A percentile compares a stretch with the other conserved stretches of the same genome.
Conservation (phyloP, 163 green algal species). For the Prototheca wickerhamii region DNA sequence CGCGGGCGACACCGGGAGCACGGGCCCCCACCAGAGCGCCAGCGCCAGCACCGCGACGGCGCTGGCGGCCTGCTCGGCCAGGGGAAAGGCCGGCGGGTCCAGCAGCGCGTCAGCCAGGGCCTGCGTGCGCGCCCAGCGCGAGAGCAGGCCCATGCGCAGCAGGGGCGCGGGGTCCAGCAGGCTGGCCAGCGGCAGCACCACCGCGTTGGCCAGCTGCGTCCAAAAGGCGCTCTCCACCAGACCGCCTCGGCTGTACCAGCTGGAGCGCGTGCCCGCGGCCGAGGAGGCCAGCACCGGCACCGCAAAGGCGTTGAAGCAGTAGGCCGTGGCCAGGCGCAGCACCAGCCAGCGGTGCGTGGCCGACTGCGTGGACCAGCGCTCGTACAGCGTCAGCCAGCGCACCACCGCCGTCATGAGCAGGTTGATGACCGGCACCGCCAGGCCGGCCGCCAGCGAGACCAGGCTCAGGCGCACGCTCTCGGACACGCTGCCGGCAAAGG, state of each 20-base stretch:
- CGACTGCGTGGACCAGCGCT: conserved; percentile 42
- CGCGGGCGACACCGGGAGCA: conserved; percentile 35
- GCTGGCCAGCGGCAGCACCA: conserved; percentile 32
- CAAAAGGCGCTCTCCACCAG: conserved; percentile 47
- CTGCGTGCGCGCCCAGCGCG: conserved; percentile 30
- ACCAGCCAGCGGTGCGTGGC: conserved; percentile 33
- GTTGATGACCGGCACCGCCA: conserved; percentile 34
- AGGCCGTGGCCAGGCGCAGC: conserved; percentile 41
- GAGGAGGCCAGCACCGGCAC: conserved; percentile 34
- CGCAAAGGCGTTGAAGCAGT: conserved; percentile 40
- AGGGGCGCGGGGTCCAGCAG: conserved; percentile 23
- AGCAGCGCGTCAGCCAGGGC: conserved; percentile 31
- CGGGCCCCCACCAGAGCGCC: conserved; percentile 38
- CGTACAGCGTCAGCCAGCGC: conserved; percentile 26
- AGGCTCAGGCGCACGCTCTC: conserved; percentile 16
- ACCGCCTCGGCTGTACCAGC: conserved; percentile 36
- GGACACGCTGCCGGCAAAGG: conserved; percentile 3
- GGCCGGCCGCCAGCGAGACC: conserved; percentile 18
- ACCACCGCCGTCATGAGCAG: conserved; percentile 18
- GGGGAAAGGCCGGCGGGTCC: conserved; percentile 32
- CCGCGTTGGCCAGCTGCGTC: conserved; percentile 39
- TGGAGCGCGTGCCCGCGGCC: conserved; percentile 13
- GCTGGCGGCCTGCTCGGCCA: conserved; percentile 37
- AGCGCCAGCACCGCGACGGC: conserved; percentile 37
- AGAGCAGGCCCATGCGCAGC: conserved; percentile 21